These are phyloP conservation scores for Peronospora destructor DNA, from an alignment of 352 stramenopile species.

Conservation along the genomic window DNA sequence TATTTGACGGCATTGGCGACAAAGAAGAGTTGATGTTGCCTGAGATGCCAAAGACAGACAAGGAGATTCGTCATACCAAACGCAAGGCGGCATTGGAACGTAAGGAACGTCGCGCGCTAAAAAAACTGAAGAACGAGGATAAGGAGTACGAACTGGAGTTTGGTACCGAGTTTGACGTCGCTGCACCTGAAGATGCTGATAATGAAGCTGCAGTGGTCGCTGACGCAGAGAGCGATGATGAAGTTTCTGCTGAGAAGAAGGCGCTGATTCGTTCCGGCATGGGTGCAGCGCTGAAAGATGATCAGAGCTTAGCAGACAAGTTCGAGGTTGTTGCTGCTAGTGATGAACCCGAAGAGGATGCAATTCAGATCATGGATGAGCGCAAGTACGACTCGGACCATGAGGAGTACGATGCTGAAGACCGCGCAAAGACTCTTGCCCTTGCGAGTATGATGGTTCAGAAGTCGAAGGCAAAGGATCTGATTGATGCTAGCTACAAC, in stretches of 20 bases:
- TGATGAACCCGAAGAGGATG: constrained; percentile 42
- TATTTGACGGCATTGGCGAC: constrained; percentile 71
- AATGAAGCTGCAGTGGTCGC: constrained; percentile 36
- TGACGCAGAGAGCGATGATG: constrained; percentile 49
- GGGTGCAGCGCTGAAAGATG: constrained; percentile 47
- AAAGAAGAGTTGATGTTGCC: constrained; percentile 39
- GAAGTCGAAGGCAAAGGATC: constrained; percentile 93
- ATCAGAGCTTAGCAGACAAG: constrained; percentile 19
- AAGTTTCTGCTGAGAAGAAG: constrained; percentile 62
- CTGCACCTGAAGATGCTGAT: constrained; percentile 35
- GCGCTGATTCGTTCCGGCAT: constrained; percentile 81
- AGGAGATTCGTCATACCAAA: constrained; percentile 96
- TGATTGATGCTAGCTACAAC: constrained; percentile 99
- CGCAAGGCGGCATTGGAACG: constrained; percentile 90
- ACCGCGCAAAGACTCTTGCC: constrained; percentile 93
- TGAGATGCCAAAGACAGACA: constrained; percentile 97
- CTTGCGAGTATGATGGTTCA: constrained; percentile 98
- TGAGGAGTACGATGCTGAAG: constrained; percentile 96
- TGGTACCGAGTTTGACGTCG: constrained; percentile 60
- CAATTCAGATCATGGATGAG: constrained; percentile 67
- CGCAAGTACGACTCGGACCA: constrained; percentile 94
- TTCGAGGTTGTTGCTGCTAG: constrained; percentile 46
- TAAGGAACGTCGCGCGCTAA: constrained; percentile 75
- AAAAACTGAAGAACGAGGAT: constrained; percentile 80
- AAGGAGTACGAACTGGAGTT: constrained; percentile 81